These are phyloP conservation scores for Debaryomyces prosopidis DNA, from an alignment of 805 yeast species.

Conservation along the genomic window DNA sequence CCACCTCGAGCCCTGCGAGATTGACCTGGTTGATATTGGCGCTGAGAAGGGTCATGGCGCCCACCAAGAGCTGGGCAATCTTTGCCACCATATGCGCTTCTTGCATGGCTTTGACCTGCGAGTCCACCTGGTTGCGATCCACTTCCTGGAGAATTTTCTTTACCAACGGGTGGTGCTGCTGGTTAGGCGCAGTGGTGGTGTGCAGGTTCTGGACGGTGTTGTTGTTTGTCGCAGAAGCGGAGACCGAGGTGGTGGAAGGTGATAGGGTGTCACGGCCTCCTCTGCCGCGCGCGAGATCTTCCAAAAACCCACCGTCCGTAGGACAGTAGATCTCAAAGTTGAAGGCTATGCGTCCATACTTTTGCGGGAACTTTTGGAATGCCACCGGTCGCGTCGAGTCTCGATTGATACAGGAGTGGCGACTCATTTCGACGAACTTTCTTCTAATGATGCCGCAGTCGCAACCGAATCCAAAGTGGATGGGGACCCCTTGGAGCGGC, in stretches of 20 bases:
- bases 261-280: too few relatives aligned
- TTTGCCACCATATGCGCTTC: too few relatives aligned
- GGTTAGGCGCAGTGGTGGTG: too few relatives aligned
- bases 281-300: too few relatives aligned
- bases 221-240: too few relatives aligned
- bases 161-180: neutral
- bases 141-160: neutral
- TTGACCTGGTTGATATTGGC: neutral
- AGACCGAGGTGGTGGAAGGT: too few relatives aligned
- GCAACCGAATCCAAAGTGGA: neutral
- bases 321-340: neutral
- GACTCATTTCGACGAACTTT: neutral
- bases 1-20: neutral
- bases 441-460: neutral
- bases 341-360: neutral
- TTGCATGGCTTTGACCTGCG: too few relatives aligned
- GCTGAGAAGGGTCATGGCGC: neutral
- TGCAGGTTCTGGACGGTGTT: too few relatives aligned
- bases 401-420: neutral
- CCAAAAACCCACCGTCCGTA: neutral
- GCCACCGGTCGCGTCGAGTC: neutral
- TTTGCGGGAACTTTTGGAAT: neutral
- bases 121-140: too few relatives aligned
- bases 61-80: neutral
- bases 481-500: neutral